phyloP scores from a whole-genome alignment of 805 yeast genomes.

The Dipodascopsis tothii region DNA sequence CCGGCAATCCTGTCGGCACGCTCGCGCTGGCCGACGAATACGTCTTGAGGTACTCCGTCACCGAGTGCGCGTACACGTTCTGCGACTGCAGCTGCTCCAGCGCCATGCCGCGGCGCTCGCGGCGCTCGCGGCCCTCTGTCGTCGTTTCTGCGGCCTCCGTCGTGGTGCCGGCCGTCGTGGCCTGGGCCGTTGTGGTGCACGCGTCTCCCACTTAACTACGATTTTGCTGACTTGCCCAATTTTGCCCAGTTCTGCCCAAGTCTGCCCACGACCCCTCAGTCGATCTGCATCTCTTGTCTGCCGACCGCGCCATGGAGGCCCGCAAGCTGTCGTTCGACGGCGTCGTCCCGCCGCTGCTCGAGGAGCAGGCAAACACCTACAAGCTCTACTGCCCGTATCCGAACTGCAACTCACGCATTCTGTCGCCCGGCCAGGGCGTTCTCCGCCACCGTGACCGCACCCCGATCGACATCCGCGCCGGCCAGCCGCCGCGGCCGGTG shows the following conservation, averaged over 20 bases:
- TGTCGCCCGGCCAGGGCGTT: constrained; percentile 1
- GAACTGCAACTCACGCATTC: neutral
- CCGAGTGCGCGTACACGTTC: neutral
- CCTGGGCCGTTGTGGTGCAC: too few species aligned
- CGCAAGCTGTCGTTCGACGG: neutral
- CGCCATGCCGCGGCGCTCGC: too few species aligned
- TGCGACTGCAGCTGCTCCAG: neutral
- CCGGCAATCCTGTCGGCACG: constrained; percentile 7
- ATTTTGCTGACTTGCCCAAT: neutral
- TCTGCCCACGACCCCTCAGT: neutral
- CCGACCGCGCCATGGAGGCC: neutral
- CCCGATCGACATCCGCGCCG: too few species aligned
- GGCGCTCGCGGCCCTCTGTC: too few species aligned
- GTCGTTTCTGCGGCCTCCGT: too few species aligned
- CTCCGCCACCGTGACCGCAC: neutral
- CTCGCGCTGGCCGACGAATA: constrained; percentile 2
- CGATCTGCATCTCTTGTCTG: neutral
- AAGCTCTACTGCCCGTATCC: neutral
- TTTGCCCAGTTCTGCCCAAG: neutral
- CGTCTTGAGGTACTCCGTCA: neutral
- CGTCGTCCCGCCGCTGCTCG: neutral
- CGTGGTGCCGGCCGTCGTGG: too few species aligned
- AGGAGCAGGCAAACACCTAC: neutral
- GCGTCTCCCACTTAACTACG: too few species aligned
- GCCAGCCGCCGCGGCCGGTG: too few species aligned